phyloP scores from a whole-genome alignment of 2,329 filamentous ascomycete species.

The Paracamarosporium sp. region DNA sequence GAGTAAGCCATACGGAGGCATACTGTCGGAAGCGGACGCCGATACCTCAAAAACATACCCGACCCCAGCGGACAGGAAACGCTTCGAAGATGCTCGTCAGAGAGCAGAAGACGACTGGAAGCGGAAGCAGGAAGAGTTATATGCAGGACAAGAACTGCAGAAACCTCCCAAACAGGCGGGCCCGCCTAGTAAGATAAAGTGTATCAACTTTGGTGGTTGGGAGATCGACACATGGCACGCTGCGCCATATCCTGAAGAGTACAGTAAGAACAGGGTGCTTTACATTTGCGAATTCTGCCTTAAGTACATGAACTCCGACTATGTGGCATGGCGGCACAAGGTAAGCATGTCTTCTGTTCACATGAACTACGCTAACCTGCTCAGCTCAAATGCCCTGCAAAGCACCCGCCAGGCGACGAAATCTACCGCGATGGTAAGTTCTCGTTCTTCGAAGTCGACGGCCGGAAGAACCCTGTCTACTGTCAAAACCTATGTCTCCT shows the following conservation, averaged over 20 bases:
- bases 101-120: slow-evolving; percentile 94
- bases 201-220: slow-evolving; percentile 96
- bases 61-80: slow-evolving; percentile 76
- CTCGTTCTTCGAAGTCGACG: slow-evolving; percentile 97
- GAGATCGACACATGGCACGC: slow-evolving; percentile 99
- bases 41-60: slow-evolving; percentile 92
- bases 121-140: slow-evolving; percentile 68
- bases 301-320: slow-evolving; percentile 99
- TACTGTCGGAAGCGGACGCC: slow-evolving; percentile 85
- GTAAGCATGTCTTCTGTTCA: slow-evolving; percentile 27
- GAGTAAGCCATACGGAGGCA: slow-evolving; percentile 93
- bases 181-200: slow-evolving; percentile 95
- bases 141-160: slow-evolving; percentile 67
- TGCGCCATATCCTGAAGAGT: slow-evolving; percentile 96
- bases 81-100: slow-evolving; percentile 88
- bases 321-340: slow-evolving; percentile 97
- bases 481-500: slow-evolving; percentile 96
- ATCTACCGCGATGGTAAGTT: slow-evolving; percentile 92
- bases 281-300: slow-evolving; percentile 99
- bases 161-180: slow-evolving; percentile 70
- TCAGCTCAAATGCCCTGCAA: slow-evolving; percentile 83
- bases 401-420: slow-evolving; percentile 96
- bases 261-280: slow-evolving; percentile 93
- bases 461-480: slow-evolving; percentile 96
- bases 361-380: slow-evolving; percentile 24